Evolutionary conservation across 257 asterid genomes (phyloP).

Genomic region (Solanum pinnatisectum): DNA sequence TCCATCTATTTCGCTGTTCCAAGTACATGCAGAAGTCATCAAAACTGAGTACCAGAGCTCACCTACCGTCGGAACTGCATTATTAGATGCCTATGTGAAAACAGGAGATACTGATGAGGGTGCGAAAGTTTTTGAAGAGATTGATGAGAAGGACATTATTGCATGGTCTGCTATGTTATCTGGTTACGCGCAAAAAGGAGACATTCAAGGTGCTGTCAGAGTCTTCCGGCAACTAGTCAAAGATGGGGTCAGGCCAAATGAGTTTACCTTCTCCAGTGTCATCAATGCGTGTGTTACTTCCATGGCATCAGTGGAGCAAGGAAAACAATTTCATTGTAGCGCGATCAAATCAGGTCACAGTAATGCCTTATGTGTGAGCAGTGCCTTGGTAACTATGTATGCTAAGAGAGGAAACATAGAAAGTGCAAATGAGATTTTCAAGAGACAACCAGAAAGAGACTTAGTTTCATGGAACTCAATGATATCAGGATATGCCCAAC

Average conservation of each 20-base stretch:
- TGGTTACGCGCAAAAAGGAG: conserved; percentile 66
- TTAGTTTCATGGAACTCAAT: conserved; percentile 87
- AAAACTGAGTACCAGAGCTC: conserved; percentile 59
- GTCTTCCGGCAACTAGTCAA: conserved; percentile 36
- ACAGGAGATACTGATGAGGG: conserved; percentile 41
- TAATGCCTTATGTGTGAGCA: conserved; percentile 61
- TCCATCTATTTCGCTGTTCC: conserved; percentile 39
- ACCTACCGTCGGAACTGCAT: conserved; percentile 74
- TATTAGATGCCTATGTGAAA: conserved; percentile 72
- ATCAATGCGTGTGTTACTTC: conserved; percentile 70
- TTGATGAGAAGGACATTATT: conserved; percentile 72
- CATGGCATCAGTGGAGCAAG: conserved; percentile 63
- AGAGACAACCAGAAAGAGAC: conserved; percentile 68
- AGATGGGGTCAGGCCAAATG: conserved; percentile 67
- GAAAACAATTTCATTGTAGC: conserved; percentile 77
- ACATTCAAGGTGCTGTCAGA: conserved; percentile 51
- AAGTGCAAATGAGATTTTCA: conserved; percentile 66
- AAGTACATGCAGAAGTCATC: conserved; percentile 66
- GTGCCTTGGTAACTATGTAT: conserved; percentile 88
- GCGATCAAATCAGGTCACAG: conserved; percentile 51
- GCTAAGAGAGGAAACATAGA: conserved; percentile 80
- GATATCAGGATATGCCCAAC: conserved; percentile 87
- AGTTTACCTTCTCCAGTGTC: conserved; percentile 74
- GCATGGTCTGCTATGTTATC: conserved; percentile 96
- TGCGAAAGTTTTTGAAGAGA: conserved; percentile 43